phyloP scores from a whole-genome alignment of 805 yeast genomes.

The Saturnispora ahearnii region DNA sequence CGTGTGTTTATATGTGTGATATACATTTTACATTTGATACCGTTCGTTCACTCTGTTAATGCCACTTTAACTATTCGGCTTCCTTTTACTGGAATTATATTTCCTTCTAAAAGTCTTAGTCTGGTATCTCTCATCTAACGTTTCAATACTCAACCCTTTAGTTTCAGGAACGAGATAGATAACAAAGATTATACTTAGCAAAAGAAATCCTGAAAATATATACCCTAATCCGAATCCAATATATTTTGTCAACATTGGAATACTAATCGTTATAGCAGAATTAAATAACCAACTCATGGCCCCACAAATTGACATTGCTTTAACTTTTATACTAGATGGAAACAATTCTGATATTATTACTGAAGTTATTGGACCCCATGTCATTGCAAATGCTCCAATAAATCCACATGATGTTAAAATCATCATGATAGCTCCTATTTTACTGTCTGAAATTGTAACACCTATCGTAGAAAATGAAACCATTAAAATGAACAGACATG shows the following conservation, averaged over 20 bases:
- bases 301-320: slow-evolving; percentile 46
- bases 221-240: slow-evolving; percentile 64
- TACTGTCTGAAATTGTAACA: slow-evolving; percentile 28
- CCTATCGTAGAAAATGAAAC: slow-evolving; percentile 50
- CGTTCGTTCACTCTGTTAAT: no score
- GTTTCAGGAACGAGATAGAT: slow-evolving; percentile 29
- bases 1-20: no score
- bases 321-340: slow-evolving; percentile 52
- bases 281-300: slow-evolving; percentile 58
- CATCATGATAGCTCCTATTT: slow-evolving; percentile 45
- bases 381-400: slow-evolving; percentile 55
- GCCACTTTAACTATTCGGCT: not conserved
- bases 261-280: slow-evolving; percentile 54
- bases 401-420: slow-evolving; percentile 47
- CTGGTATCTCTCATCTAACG: slow-evolving; percentile 20
- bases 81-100: not conserved
- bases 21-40: no score
- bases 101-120: not conserved
- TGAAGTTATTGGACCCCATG: slow-evolving; percentile 70
- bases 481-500: slow-evolving; percentile 44
- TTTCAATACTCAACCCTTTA: slow-evolving; percentile 16
- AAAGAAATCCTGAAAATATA: slow-evolving; percentile 32
- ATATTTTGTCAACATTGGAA: slow-evolving; percentile 53
- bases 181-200: slow-evolving; percentile 19
- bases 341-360: slow-evolving; percentile 57